Evolutionary conservation across 306 rosid species (phyloP).

Genomic region (Coriaria nepalensis): DNA sequence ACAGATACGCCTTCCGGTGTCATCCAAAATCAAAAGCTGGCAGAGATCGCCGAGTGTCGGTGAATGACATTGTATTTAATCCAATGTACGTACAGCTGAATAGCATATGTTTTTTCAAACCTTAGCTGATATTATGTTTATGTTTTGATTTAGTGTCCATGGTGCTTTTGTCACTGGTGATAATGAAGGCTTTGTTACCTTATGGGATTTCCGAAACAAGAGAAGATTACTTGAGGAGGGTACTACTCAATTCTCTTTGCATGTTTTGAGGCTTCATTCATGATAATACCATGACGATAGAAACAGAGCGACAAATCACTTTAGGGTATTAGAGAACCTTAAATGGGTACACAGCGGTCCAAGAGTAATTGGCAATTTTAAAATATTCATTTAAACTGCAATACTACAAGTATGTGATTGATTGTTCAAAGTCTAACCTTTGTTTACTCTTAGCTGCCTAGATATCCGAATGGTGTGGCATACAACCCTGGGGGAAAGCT

Average conservation of each 20-base stretch:
- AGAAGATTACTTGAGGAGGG: conserved; percentile 63
- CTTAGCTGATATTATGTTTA: conserved; percentile 8
- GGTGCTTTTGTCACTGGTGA: conserved; percentile 69
- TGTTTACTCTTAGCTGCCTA: conserved; percentile 46
- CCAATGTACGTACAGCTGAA: conserved; percentile 45
- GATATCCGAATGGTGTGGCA: conserved; percentile 58
- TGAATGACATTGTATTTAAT: conserved; percentile 75
- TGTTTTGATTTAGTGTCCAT: conserved; percentile 29
- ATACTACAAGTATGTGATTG: not conserved
- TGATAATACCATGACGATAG: no score
- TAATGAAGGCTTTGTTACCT: conserved; percentile 52
- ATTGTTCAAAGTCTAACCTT: conserved; percentile 1
- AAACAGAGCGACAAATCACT: no score
- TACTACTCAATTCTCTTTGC: conserved; percentile 12
- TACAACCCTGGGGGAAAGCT: conserved; percentile 54
- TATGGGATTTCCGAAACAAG: conserved; percentile 58
- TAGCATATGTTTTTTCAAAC: conserved; percentile 6
- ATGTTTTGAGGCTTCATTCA: no score
- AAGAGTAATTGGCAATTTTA: no score
- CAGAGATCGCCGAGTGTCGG: conserved; percentile 45
- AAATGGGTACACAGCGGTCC: no score
- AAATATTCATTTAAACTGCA: no score
- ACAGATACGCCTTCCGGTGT: conserved; percentile 35
- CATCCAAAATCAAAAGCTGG: conserved; percentile 62
- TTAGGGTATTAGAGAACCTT: no score